Percentiles rank a stretch among this genome's conserved stretches.
These are phyloP conservation scores for Cryptococcus depauperatus DNA, from an alignment of 1,284 basidiomycete species.

Conservation along the genomic window DNA sequence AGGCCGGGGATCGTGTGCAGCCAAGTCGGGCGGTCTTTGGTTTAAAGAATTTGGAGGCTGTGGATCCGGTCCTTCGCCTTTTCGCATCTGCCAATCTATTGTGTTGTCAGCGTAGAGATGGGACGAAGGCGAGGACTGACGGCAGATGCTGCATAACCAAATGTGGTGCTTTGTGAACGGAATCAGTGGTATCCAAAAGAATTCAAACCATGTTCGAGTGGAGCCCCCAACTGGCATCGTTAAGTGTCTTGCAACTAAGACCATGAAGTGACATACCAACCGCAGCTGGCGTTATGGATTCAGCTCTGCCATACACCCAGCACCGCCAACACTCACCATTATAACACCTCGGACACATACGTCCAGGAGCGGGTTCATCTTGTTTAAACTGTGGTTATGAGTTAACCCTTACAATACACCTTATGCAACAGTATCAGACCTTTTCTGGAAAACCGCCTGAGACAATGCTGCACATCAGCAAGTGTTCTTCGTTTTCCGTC, in stretches of 20 bases:
- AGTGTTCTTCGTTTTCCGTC: too few species aligned
- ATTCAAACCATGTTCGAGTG: slow-evolving; percentile 38
- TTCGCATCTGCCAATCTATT: slow-evolving; percentile 31
- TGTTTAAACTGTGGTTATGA: slow-evolving; percentile 26
- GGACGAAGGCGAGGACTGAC: slow-evolving; percentile 19
- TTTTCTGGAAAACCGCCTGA: slow-evolving; percentile 39
- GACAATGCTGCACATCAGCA: too few species aligned
- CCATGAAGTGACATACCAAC: slow-evolving; percentile 7
- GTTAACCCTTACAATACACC: neutral
- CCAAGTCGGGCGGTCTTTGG: neutral
- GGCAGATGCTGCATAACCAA: slow-evolving; percentile 39
- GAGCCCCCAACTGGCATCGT: slow-evolving; percentile 24
- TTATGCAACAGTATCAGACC: slow-evolving; percentile 13
- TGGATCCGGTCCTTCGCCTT: slow-evolving; percentile 30
- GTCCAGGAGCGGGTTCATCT: slow-evolving; percentile 24
- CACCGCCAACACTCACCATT: slow-evolving; percentile 35
- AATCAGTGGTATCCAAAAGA: slow-evolving; percentile 41
- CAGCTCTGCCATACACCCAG: too few species aligned
- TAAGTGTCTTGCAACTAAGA: neutral
- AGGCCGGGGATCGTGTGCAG: too few species aligned
- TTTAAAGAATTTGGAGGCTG: slow-evolving; percentile 23
- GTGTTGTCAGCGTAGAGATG: neutral
- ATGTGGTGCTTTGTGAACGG: slow-evolving; percentile 34
- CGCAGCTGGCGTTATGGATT: too few species aligned
- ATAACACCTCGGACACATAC: slow-evolving; percentile 37